phyloP scores from a whole-genome alignment of 2,329 filamentous ascomycete genomes.

The Berkeleyomyces rouxiae region DNA sequence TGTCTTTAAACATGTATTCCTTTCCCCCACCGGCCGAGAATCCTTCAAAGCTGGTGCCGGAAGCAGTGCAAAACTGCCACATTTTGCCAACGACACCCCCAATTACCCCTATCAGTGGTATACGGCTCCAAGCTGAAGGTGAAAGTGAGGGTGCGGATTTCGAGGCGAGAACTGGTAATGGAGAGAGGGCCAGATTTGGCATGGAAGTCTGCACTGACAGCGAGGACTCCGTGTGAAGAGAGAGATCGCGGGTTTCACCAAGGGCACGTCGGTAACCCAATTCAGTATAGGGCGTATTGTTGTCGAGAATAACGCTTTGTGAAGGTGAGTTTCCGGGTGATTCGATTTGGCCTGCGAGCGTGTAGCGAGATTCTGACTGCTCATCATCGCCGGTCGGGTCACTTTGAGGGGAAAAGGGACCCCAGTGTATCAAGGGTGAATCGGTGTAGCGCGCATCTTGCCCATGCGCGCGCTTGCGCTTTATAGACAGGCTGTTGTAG shows the following conservation, averaged over 20 bases:
- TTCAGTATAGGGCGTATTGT: constrained; percentile 39
- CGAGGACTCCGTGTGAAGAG: neutral
- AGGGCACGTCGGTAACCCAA: constrained; percentile 37
- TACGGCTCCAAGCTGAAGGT: constrained; percentile 28
- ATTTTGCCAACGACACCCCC: constrained; percentile 59
- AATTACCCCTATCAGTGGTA: constrained; percentile 41
- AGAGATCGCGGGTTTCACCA: constrained; percentile 24
- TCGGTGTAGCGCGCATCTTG: neutral
- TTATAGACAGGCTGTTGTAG: neutral
- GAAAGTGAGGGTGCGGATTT: neutral
- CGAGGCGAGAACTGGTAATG: neutral
- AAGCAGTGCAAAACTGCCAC: constrained; percentile 65
- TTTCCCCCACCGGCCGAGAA: constrained; percentile 75
- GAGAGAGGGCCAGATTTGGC: neutral
- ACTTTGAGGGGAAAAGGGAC: neutral
- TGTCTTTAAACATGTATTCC: constrained; percentile 42
- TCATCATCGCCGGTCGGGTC: neutral
- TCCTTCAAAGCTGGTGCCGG: constrained; percentile 48
- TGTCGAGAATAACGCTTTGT: neutral
- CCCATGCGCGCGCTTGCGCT: constrained; percentile 4
- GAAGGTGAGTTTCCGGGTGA: constrained; percentile 20
- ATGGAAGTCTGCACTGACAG: neutral
- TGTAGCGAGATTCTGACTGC: constrained; percentile 21
- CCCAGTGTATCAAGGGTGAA: neutral
- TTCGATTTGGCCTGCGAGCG: constrained; percentile 29